These are phyloP conservation scores for Paraconiothyrium sp. DNA, from an alignment of 2,329 filamentous ascomycete genomes.

Conservation along the genomic window DNA sequence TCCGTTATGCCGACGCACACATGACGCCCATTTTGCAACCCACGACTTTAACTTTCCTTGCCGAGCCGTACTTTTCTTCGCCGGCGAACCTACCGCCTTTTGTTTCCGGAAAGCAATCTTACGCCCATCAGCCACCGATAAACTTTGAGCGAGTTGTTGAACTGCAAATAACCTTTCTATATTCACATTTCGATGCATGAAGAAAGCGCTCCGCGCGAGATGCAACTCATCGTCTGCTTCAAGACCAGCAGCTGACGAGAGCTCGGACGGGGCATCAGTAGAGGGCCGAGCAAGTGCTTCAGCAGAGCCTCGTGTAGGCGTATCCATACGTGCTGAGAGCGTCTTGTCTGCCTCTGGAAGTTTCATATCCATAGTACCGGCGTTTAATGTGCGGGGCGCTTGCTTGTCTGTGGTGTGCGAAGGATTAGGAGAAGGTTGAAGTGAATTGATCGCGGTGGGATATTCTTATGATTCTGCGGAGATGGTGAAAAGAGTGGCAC, in stretches of 20 bases:
- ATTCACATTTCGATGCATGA: background rate
- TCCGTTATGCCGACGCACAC: background rate
- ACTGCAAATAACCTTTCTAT: background rate
- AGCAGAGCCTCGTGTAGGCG: background rate
- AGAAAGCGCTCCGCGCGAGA: too few species aligned
- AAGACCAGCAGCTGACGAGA: background rate
- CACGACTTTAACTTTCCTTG: background rate
- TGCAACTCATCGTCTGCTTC: background rate
- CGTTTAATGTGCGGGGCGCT: background rate
- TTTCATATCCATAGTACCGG: background rate
- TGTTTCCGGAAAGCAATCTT: background rate
- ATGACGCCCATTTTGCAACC: background rate
- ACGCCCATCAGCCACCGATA: too few species aligned
- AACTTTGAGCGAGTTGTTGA: too few species aligned
- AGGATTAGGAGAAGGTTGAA: too few species aligned
- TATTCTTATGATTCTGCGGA: background rate
- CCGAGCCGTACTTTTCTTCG: background rate
- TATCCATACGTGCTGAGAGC: background rate
- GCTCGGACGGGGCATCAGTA: background rate
- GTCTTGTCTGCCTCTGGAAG: background rate
- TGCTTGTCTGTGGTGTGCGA: background rate
- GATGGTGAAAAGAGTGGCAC: background rate
- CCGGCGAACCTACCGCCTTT: background rate
- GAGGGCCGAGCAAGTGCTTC: too few species aligned
- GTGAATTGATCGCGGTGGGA: background rate